Conservation (phyloP, 768 basidiomycete species). For the Russula dissimulans region DNA sequence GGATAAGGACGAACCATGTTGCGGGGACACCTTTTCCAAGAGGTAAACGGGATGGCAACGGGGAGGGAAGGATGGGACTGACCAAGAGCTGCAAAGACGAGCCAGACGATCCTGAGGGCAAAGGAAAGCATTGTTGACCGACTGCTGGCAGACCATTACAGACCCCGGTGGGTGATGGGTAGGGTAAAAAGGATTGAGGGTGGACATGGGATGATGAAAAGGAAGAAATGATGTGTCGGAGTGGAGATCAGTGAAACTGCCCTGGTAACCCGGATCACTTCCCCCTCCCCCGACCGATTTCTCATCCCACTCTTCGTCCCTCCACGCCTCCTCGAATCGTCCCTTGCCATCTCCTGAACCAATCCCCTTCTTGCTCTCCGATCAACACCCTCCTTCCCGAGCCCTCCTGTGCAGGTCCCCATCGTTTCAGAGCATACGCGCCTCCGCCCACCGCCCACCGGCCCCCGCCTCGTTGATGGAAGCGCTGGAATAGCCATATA, state of each 20-base stretch:
- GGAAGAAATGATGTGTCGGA: neutral
- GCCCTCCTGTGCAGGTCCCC: slow-evolving; percentile 6
- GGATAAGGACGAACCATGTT: slow-evolving; percentile 35
- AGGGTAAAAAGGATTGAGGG: neutral
- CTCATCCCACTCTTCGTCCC: slow-evolving; percentile 1
- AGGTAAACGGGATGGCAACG: neutral
- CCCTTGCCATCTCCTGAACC: slow-evolving; percentile 72
- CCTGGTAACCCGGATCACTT: neutral
- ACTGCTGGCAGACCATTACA: neutral
- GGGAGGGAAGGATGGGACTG: neutral
- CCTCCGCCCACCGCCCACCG: slow-evolving; percentile 69
- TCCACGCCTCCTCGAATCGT: slow-evolving; percentile 54
- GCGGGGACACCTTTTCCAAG: slow-evolving; percentile 5
- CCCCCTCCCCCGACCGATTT: too few species aligned
- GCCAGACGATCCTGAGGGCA: slow-evolving; percentile 18
- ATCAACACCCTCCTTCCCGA: slow-evolving; percentile 27
- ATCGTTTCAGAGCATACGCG: slow-evolving; percentile 60
- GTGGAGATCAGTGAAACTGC: too few species aligned
- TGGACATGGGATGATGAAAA: too few species aligned
- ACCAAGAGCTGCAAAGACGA: slow-evolving; percentile 13
- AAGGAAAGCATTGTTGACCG: slow-evolving; percentile 5
- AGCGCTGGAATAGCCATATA: slow-evolving; percentile 71
- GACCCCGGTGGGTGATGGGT: neutral
- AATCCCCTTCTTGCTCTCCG: slow-evolving; percentile 64
- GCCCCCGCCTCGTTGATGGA: slow-evolving; percentile 59